Conservation (phyloP, 305 asterid species). For the Plantago coronopus region DNA sequence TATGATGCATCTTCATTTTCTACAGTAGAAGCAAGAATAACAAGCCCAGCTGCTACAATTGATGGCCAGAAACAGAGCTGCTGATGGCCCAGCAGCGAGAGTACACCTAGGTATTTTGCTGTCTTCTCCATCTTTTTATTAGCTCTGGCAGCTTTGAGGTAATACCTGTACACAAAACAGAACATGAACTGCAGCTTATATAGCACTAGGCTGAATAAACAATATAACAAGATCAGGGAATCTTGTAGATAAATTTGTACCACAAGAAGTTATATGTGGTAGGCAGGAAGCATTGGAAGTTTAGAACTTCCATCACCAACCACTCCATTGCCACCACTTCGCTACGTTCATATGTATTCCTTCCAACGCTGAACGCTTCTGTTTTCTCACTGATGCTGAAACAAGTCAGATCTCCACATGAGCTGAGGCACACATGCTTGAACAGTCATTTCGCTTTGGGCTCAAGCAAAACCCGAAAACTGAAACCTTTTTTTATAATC, state of each 20-base stretch:
- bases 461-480: not conserved
- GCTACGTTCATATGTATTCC: constrained; percentile 47
- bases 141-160: constrained; percentile 72
- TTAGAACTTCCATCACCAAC: constrained; percentile 87
- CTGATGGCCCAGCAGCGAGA: constrained; percentile 75
- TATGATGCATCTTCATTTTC: constrained; percentile 53
- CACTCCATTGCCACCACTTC: constrained; percentile 99
- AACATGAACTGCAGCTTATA: not conserved
- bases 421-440: not conserved
- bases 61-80: constrained; percentile 94
- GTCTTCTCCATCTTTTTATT: constrained; percentile 56
- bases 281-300: constrained; percentile 84
- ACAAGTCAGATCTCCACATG: constrained; percentile 9
- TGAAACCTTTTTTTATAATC: not conserved
- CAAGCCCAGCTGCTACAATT: constrained; percentile 85
- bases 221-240: not conserved
- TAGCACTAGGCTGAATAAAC: not conserved
- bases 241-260: constrained; percentile 30
- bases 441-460: not conserved
- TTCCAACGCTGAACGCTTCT: constrained; percentile 54
- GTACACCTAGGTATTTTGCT: constrained; percentile 62
- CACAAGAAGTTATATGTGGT: constrained; percentile 80
- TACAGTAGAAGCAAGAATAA: constrained; percentile 66
- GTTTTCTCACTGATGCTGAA: constrained; percentile 45
- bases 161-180: constrained; percentile 54